phyloP scores from a whole-genome alignment of 352 stramenopile species.

The Globisporangium irregulare region DNA sequence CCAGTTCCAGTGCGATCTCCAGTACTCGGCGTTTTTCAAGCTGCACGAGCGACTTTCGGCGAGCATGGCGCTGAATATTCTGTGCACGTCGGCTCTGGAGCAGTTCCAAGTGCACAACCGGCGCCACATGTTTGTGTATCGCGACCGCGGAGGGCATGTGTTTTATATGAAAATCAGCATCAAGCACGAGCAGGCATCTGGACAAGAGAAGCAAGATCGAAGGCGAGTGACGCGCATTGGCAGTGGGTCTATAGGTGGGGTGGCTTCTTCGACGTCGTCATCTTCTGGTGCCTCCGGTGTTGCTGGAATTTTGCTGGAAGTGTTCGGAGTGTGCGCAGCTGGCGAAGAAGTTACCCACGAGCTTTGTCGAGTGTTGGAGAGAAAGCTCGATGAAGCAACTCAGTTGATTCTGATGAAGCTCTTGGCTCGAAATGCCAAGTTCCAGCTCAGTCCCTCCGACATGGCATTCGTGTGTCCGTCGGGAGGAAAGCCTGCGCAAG shows the following conservation, averaged over 20 bases:
- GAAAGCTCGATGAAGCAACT: constrained; percentile 85
- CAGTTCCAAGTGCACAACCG: constrained; percentile 90
- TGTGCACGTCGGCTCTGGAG: constrained; percentile 82
- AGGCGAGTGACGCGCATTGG: constrained; percentile 17
- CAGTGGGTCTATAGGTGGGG: neutral
- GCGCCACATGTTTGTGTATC: constrained; percentile 85
- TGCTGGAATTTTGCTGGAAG: constrained; percentile 69
- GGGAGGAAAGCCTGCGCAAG: constrained; percentile 30
- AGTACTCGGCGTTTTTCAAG: constrained; percentile 77
- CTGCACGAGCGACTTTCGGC: constrained; percentile 78
- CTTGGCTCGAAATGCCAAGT: constrained; percentile 79
- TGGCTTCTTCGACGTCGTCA: neutral
- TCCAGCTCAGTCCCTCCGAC: constrained; percentile 73
- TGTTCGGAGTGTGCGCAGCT: constrained; percentile 79
- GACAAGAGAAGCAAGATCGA: constrained; percentile 2
- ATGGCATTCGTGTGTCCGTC: constrained; percentile 76
- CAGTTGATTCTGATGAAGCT: constrained; percentile 88
- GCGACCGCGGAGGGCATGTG: constrained; percentile 78
- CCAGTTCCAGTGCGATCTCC: constrained; percentile 81
- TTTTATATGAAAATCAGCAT: constrained; percentile 90
- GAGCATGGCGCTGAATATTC: constrained; percentile 75
- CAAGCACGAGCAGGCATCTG: constrained; percentile 24
- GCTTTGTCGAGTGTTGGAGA: constrained; percentile 71
- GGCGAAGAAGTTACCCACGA: constrained; percentile 86
- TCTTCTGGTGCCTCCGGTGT: constrained; percentile 4